Percentiles rank a stretch among this genome's conserved stretches.
Evolutionary conservation across 305 asterid genomes (phyloP).

Genomic region (Euphrasia arctica): DNA sequence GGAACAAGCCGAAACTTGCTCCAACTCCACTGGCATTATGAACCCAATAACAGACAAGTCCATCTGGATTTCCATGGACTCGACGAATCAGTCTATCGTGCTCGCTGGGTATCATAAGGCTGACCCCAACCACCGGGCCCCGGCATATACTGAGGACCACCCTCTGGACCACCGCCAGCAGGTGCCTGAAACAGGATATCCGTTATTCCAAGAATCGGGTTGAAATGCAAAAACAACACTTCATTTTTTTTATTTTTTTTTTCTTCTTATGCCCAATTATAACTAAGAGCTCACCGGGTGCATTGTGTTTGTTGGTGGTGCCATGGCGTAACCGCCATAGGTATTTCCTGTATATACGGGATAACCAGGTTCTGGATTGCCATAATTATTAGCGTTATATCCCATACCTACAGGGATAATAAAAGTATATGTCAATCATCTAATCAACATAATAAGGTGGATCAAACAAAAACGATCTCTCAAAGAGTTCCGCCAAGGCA

Average conservation of each 20-base stretch:
- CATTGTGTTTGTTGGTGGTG: constrained; percentile 50
- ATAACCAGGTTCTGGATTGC: constrained; percentile 52
- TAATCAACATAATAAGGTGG: constrained; percentile 8
- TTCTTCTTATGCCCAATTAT: background rate
- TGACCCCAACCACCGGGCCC: constrained; percentile 69
- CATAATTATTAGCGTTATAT: constrained; percentile 55
- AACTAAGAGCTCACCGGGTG: constrained; percentile 50
- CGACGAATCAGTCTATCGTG: constrained; percentile 59
- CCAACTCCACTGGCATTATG: background rate
- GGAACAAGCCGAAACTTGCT: background rate
- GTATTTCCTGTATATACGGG: constrained; percentile 43
- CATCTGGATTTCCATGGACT: background rate
- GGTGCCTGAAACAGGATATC: constrained; percentile 49
- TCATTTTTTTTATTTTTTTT: background rate
- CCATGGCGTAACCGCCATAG: constrained; percentile 64
- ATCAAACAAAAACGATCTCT: constrained; percentile 6
- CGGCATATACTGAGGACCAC: constrained; percentile 78
- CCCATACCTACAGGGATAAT: constrained; percentile 41
- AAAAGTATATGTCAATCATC: background rate
- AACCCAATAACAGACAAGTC: background rate
- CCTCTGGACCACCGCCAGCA: constrained; percentile 48
- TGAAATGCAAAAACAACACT: background rate
- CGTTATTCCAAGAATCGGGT: constrained; percentile 6
- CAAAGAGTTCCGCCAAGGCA: constrained; percentile 3
- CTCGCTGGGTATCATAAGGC: constrained; percentile 54